Evolutionary conservation across 129 eudicot species (phyloP).

Genomic region (Smallanthus sonchifolius): DNA sequence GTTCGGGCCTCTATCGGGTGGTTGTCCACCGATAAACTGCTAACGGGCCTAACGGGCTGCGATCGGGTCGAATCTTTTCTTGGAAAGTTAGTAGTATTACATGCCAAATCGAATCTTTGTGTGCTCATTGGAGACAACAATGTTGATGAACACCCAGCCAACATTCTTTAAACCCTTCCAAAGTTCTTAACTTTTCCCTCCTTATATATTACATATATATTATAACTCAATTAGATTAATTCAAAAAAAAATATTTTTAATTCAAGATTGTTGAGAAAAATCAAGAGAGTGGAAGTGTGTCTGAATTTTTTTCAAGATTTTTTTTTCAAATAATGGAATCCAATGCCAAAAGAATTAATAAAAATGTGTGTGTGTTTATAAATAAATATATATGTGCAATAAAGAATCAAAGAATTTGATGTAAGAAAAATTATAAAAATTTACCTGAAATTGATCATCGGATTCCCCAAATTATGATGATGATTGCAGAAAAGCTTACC

Average conservation of each 20-base stretch:
- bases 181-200: conserved; percentile 21
- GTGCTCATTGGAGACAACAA: conserved; percentile 89
- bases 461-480: conserved; percentile 50
- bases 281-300: conserved; percentile 42
- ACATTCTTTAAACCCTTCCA: conserved; percentile 68
- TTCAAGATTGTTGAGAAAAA: conserved; percentile 23
- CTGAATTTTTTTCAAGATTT: conserved; percentile 23
- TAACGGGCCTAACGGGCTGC: conserved; percentile 55
- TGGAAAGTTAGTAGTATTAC: conserved; percentile 49
- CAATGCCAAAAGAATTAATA: conserved; percentile 46
- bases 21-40: conserved; percentile 46
- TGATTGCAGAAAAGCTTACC: conserved; percentile 26
- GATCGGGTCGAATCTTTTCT: conserved; percentile 52
- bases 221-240: conserved; percentile 11
- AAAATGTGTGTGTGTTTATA: conserved; percentile 33
- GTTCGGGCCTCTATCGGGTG: conserved; percentile 54
- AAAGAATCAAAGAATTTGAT: conserved; percentile 63
- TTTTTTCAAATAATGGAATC: conserved; percentile 50
- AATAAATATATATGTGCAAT: conserved; percentile 63
- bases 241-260: conserved; percentile 3
- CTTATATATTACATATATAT: conserved; percentile 21
- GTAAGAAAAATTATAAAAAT: conserved; percentile 14
- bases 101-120: conserved; percentile 83
- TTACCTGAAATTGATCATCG: conserved; percentile 68
- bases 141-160: conserved; percentile 94